phyloP scores from a whole-genome alignment of 495 filamentous ascomycete genomes.

The Pseudevernia furfuracea region DNA sequence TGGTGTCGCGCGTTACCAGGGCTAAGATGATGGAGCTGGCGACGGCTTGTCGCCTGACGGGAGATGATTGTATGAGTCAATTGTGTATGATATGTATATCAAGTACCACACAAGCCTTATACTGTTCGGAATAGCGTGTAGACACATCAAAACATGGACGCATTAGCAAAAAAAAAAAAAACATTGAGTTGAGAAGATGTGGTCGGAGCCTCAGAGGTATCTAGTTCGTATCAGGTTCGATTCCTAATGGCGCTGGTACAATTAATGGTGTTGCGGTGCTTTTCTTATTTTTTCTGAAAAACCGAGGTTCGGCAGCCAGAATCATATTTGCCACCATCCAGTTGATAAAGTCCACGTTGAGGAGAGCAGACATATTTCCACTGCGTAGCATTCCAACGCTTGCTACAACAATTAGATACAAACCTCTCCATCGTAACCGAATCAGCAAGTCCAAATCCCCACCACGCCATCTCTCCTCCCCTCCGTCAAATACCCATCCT shows the following conservation, averaged over 20 bases:
- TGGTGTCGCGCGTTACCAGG: background rate
- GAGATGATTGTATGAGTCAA: background rate
- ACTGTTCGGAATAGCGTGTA: background rate
- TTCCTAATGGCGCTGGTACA: too few relatives aligned
- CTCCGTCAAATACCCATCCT: constrained; percentile 90
- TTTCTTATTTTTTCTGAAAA: too few relatives aligned
- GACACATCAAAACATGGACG: background rate
- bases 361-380: background rate
- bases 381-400: background rate
- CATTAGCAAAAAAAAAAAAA: background rate
- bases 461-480: constrained; percentile 82
- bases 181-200: too few relatives aligned
- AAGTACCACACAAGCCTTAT: background rate
- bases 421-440: background rate
- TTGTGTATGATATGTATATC: background rate
- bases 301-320: background rate
- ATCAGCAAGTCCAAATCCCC: constrained; percentile 81
- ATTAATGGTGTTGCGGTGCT: too few relatives aligned
- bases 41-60: background rate
- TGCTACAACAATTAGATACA: background rate
- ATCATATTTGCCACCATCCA: background rate
- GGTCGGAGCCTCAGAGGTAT: too few relatives aligned
- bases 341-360: background rate
- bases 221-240: too few relatives aligned
- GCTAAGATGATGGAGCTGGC: background rate